Conservation (phyloP, 2,329 filamentous ascomycete genomes). For the Boeremia lycopersici region DNA sequence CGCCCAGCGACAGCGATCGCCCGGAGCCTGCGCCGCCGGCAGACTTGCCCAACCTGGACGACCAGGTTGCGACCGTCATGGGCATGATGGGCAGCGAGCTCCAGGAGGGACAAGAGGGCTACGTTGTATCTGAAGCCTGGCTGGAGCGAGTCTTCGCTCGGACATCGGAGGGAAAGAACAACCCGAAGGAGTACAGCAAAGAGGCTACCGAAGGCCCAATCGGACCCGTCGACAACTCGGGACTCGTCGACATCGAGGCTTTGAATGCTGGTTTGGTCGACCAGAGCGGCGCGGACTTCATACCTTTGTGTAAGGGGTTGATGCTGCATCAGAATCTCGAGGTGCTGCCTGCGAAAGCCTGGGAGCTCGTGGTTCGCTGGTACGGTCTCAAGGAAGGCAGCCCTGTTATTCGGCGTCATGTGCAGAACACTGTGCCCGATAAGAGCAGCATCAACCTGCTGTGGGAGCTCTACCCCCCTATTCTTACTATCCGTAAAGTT, state of each 20-base stretch:
- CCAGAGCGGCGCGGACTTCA: constrained; percentile 60
- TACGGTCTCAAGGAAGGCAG: constrained; percentile 77
- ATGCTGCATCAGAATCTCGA: constrained; percentile 72
- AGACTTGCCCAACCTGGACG: constrained; percentile 54
- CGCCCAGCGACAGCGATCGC: constrained; percentile 34
- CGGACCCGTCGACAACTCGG: constrained; percentile 85
- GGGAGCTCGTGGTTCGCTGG: constrained; percentile 80
- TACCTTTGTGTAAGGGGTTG: constrained; percentile 73
- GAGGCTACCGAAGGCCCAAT: constrained; percentile 67
- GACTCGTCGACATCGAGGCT: constrained; percentile 59
- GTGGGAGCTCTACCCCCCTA: constrained; percentile 83
- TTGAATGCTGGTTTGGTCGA: constrained; percentile 37
- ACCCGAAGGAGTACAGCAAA: constrained; percentile 62
- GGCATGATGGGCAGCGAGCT: constrained; percentile 62
- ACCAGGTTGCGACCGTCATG: constrained; percentile 76
- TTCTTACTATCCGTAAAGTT: constrained; percentile 84
- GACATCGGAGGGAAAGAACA: constrained; percentile 38
- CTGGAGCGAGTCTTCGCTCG: constrained; percentile 57
- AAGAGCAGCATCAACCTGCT: constrained; percentile 67
- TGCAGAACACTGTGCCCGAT: constrained; percentile 74
- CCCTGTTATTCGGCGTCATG: constrained; percentile 73
- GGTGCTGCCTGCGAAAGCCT: constrained; percentile 78
- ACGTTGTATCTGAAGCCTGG: constrained; percentile 81
- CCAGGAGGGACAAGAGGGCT: constrained; percentile 76
- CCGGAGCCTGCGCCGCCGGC: constrained; percentile 21